Evolutionary conservation across 2,329 filamentous ascomycete genomes (phyloP), one percentile per base, ranked within the genome.

Genomic region (Alternaria gaisen): DNA sequence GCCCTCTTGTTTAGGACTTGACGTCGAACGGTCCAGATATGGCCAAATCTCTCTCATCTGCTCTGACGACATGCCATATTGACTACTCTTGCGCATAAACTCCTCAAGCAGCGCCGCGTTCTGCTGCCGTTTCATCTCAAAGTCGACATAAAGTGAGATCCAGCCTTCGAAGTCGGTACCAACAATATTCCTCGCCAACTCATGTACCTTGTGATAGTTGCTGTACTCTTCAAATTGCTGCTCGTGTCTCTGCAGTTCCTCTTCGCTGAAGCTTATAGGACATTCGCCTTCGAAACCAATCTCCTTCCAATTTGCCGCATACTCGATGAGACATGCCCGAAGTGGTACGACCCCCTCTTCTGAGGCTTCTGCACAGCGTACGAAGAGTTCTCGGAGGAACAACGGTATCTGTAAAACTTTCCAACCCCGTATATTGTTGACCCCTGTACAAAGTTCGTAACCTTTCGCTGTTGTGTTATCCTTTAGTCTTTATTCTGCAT

Each of bases 151-250:
- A 22, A 5, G 22, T 22, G 22, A 22, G 22, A 22, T 22, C 75
- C 77, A 81, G 11, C 76, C 77, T 47, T 80, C 77, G 0, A 67
- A 66, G 67, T 80, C 78, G 0, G 76, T 77, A 53, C 64, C 62
- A 3, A 80, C 65, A 48, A 63, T 64, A 42, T 75, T 66, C 52
- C 64, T 56, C 5, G 71, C 77, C 32, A 77, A 38, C 44, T 72
- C 65, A 22, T 71, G 71, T 32, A 75, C 48, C 16, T 65, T 48
- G 52, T 77, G 59, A 65, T 66, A 76, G 24, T 65, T 66, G 41
- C 70, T 59, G 47, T 79, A 79, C 24, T 73, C 56, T n/a, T 66
- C 44, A 58, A 78, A 79, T 26, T 76, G 63, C 8, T 64, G 64
- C n/a, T 73, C 53, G 41, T 76, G 72, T 36, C 24, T 53, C 46